Evolutionary conservation across 371 early-diverging fungal species (phyloP), one percentile per base, ranked within the genome.

Genomic region (Mucor mucedo): DNA sequence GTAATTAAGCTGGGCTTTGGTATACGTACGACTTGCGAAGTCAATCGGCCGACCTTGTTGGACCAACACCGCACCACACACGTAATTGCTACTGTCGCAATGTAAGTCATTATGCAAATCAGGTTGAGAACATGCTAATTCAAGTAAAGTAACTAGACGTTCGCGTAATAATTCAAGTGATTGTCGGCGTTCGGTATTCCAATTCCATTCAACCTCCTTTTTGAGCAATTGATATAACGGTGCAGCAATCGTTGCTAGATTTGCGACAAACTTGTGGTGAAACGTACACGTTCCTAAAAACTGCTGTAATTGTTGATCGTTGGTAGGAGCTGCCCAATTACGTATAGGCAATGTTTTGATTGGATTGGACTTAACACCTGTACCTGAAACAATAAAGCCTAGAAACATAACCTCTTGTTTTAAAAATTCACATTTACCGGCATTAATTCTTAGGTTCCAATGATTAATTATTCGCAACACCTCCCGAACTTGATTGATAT

Each of bases 371-470:
- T 52, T 0, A 4, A 83, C 49, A 0, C 80, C 83, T 4, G 60
- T 28, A n/a, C 16, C 56, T 38, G 60, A 60, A 11, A 84, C 55
- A 4, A 72, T 28, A 59, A 74, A 71, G 14, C 86, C 84, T 1
- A 84, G 65, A 62, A 65, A 86, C 9, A 66, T 58, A 10, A 86
- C 58, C 27, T 70, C 62, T 7, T 38, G 4, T 0, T n/a, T 2
- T 39, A 57, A 48, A 61, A 86, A 84, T n/a, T 66, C 28, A 55
- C 86, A 88, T 61, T 90, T 90, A 2, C 67, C 50, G 3, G 63
- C 52, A 8, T 74, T 75, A 3, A 56, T 52, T 6, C 61, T 69
- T 4, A 87, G 58, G 9, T 67, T 54, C 10, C 76, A 55, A 39
- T 73, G 9, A 0, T 38, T 21, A 14, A 88, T 68, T 10, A 55